Evolutionary conservation across 129 eudicot species (phyloP), one percentile per base, ranked within the genome.

Genomic region (Lonicera japonica): DNA sequence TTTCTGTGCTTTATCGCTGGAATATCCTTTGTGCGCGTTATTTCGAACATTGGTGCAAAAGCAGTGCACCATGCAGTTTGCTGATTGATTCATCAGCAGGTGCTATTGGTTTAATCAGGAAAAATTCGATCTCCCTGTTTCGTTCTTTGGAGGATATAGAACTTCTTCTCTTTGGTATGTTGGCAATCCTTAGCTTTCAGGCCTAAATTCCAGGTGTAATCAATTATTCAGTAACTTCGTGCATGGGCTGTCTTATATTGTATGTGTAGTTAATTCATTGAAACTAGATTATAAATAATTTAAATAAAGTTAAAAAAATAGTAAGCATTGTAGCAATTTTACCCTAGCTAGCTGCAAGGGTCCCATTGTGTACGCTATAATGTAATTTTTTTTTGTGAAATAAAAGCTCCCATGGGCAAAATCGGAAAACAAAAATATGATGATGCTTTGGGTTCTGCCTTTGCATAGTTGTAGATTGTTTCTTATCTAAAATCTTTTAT

Each of bases 91-190:
- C 88, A 25, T 65, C 78, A 12, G 54, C 80, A 6, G 95, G 90
- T 58, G 82, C 96, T 71, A 72, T 92, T 76, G 86, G 90, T 71
- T 63, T 92, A 64, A 77, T 92, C 52, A 80, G 98, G 69, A 82
- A 82, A 64, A 73, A 77, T 52, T 68, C 90, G 23, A 61, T 92
- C 78, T 87, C 98, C 63, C 61, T 92, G 40, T 80, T 85, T 63
- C 98, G 98, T 47, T 50, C 70, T 43, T 46, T 87, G 80, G 96
- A 92, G 80, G 86, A 92, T 43, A 82, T 92, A 58, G 98, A 92
- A 68, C 81, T 73, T 73, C 82, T 87, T 69, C 43, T 75, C 45
- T 75, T 70, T 19, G 88, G 98, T 92, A 80, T 34, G 75, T 63
- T 60, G 48, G 24, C 45, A 9, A 69, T 43, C 47, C 59, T 24